Conservation (phyloP, 176 grass and related monocot species). For the Oryza australiensis region DNA sequence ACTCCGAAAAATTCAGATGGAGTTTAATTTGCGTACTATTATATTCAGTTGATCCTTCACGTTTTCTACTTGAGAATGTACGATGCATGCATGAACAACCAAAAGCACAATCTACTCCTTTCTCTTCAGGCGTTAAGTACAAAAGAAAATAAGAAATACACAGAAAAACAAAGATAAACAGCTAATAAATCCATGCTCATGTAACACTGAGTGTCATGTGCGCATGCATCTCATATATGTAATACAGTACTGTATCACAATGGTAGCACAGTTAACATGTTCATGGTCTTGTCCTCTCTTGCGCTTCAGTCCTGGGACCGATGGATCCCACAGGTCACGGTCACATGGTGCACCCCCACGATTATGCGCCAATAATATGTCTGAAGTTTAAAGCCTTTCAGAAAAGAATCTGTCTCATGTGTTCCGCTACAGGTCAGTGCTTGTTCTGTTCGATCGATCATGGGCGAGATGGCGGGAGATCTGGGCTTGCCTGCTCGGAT, state of each 20-base stretch:
- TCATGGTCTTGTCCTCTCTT: constrained; percentile 2
- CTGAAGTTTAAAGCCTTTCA: not conserved
- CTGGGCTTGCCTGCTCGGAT: not conserved
- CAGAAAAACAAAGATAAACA: not conserved
- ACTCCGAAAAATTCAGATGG: too few relatives aligned
- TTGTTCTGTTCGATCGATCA: not conserved
- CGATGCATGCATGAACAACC: not conserved
- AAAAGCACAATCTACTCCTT: not conserved
- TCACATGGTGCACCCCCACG: constrained; percentile 1
- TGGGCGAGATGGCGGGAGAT: not conserved
- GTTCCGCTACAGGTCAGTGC: not conserved
- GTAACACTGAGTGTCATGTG: not conserved
- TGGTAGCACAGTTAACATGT: not conserved
- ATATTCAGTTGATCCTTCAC: not conserved
- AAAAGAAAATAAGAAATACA: not conserved
- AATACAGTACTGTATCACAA: not conserved
- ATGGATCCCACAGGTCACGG: not conserved
- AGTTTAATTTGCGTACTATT: not conserved
- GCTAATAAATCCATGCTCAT: not conserved
- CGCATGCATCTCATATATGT: constrained; percentile 2
- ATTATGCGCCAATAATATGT: not conserved
- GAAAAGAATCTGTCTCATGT: not conserved
- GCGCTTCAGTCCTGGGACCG: not conserved
- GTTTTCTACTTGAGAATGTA: not conserved
- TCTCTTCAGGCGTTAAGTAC: not conserved